Evolutionary conservation across 306 rosid species (phyloP).

Genomic region (Dalbergia cochinchinensis): DNA sequence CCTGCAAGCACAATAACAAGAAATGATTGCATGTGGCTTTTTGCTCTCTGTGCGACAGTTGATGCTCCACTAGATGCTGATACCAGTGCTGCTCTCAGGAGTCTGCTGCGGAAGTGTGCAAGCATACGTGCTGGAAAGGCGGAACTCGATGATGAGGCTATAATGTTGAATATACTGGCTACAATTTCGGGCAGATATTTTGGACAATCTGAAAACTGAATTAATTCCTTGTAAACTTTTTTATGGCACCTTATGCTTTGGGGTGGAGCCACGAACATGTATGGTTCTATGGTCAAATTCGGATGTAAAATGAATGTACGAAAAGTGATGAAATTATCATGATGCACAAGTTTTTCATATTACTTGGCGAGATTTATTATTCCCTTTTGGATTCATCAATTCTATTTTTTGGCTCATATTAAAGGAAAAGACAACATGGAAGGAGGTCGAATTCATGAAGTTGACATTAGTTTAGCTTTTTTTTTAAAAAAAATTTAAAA

Average conservation of each 20-base stretch:
- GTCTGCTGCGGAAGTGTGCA: slow-evolving; percentile 87
- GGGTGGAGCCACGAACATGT: slow-evolving; percentile 20
- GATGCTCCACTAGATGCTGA: slow-evolving; percentile 82
- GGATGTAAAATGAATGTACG: slow-evolving; percentile 1
- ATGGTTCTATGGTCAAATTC: not conserved
- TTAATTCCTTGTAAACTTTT: not conserved
- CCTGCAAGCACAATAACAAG: slow-evolving; percentile 49
- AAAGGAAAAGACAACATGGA: too few species aligned
- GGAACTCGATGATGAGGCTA: slow-evolving; percentile 69
- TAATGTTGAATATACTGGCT: slow-evolving; percentile 79
- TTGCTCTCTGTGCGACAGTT: slow-evolving; percentile 79
- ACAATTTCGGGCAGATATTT: slow-evolving; percentile 80
- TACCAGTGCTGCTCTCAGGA: slow-evolving; percentile 70
- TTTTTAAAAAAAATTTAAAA: too few species aligned
- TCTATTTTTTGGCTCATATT: too few species aligned
- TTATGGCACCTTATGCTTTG: not conserved
- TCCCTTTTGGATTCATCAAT: not conserved
- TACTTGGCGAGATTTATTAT: not conserved
- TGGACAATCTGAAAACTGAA: slow-evolving; percentile 68
- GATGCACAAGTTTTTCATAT: not conserved
- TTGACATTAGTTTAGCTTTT: too few species aligned
- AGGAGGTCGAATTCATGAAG: too few species aligned
- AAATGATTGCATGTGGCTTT: slow-evolving; percentile 79
- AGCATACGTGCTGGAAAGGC: slow-evolving; percentile 70
- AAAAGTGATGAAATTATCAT: not conserved